Evolutionary conservation across 495 filamentous ascomycete species (phyloP).

Genomic region (Cenococcum geophilum): DNA sequence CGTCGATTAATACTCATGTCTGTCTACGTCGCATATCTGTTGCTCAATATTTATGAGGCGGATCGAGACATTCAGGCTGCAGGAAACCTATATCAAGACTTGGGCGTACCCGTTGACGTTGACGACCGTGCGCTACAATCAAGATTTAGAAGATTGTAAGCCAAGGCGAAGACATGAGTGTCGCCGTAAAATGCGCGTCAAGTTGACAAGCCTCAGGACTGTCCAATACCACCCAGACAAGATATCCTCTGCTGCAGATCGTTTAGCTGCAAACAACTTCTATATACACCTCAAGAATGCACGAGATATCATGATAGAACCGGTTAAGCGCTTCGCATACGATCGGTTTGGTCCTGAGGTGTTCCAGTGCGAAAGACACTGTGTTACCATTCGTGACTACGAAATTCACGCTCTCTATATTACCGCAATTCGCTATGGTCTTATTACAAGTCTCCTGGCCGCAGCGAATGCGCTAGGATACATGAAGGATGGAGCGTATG

Average conservation of each 20-base stretch:
- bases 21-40: slow-evolving; percentile 75
- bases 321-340: slow-evolving; percentile 81
- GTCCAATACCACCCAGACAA: slow-evolving; percentile 90
- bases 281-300: slow-evolving; percentile 79
- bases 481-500: slow-evolving; percentile 72
- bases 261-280: slow-evolving; percentile 48
- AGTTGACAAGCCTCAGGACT: slow-evolving; percentile 43
- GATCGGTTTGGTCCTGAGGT: slow-evolving; percentile 79
- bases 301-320: slow-evolving; percentile 74
- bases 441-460: slow-evolving; percentile 56
- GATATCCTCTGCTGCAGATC: slow-evolving; percentile 40
- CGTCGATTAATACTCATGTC: slow-evolving; percentile 74
- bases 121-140: slow-evolving; percentile 73
- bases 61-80: slow-evolving; percentile 67
- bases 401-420: slow-evolving; percentile 57
- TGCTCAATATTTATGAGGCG: slow-evolving; percentile 91
- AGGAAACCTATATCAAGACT: slow-evolving; percentile 69
- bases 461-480: slow-evolving; percentile 62
- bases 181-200: not conserved
- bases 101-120: slow-evolving; percentile 60
- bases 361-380: slow-evolving; percentile 59
- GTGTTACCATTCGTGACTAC: slow-evolving; percentile 67
- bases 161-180: not conserved
- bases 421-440: slow-evolving; percentile 59
- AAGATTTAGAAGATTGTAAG: slow-evolving; percentile 67